phyloP scores from a whole-genome alignment of 106 monocot species.

The Ottelia alismoides region DNA sequence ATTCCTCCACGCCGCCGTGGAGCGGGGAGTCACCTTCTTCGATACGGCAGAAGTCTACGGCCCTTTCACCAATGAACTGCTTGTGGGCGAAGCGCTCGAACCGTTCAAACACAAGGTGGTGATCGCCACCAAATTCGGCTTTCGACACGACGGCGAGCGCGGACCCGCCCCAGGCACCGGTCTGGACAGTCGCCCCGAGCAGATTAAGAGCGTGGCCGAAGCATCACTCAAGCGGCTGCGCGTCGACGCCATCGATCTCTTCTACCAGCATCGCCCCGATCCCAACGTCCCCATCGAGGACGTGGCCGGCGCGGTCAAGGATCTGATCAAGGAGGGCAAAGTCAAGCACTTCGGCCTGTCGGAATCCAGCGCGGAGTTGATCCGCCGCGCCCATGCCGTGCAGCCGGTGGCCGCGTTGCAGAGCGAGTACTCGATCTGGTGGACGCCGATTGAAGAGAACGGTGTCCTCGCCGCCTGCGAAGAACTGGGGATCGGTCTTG shows the following conservation, averaged over 20 bases:
- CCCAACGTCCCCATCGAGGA: background rate
- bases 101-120: too few relatives aligned
- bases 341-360: background rate
- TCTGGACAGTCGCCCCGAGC: background rate
- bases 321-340: background rate
- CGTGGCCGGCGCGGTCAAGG: background rate
- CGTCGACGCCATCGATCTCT: background rate
- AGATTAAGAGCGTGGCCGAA: background rate
- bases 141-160: too few relatives aligned
- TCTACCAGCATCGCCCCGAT: background rate
- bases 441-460: background rate
- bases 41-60: too few relatives aligned
- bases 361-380: background rate
- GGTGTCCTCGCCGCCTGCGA: background rate
- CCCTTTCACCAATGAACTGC: too few relatives aligned
- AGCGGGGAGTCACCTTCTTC: too few relatives aligned
- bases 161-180: background rate
- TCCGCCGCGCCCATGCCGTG: background rate
- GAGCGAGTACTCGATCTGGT: background rate
- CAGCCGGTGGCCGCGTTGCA: background rate
- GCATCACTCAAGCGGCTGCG: background rate
- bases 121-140: conserved; percentile 2
- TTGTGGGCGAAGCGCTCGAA: too few relatives aligned
- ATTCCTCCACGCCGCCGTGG: too few relatives aligned
- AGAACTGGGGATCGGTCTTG: background rate